Evolutionary conservation across 306 rosid genomes (phyloP).

Genomic region (Castanospermum australe): DNA sequence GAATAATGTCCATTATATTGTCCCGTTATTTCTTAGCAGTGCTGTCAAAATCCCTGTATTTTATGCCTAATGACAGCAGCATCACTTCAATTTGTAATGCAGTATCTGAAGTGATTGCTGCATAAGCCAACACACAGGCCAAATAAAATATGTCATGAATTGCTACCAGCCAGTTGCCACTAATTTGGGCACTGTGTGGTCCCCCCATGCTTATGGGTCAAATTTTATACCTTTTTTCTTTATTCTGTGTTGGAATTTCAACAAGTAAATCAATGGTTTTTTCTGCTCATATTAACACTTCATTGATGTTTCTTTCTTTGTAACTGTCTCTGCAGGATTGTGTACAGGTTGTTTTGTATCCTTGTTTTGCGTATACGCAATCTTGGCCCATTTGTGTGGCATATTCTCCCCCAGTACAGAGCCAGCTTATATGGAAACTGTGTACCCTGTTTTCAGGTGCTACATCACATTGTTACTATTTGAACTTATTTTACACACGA

Average conservation of each 20-base stretch:
- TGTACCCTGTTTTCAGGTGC: slow-evolving; percentile 93
- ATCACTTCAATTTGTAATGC: slow-evolving; percentile 13
- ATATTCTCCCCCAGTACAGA: slow-evolving; percentile 63
- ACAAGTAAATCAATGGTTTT: background rate
- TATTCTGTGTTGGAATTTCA: background rate
- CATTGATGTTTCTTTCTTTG: background rate
- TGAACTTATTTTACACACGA: background rate
- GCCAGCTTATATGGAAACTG: slow-evolving; percentile 53
- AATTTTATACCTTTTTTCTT: background rate
- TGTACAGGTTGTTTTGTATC: slow-evolving; percentile 90
- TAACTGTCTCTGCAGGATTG: slow-evolving; percentile 55
- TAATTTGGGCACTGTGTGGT: background rate
- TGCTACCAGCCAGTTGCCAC: slow-evolving; percentile 34
- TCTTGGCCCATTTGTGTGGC: slow-evolving; percentile 75
- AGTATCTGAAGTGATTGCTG: slow-evolving; percentile 19
- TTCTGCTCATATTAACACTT: background rate
- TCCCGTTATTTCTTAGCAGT: background rate
- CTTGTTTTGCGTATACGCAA: slow-evolving; percentile 71
- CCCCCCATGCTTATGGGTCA: background rate
- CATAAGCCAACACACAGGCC: background rate
- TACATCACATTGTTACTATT: background rate
- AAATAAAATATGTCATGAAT: background rate
- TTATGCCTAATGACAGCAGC: background rate
- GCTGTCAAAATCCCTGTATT: slow-evolving; percentile 8
- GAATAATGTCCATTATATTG: background rate